These are phyloP conservation scores for Aegilops longissima DNA, from an alignment of 176 grass and related monocot species.

Conservation along the genomic window DNA sequence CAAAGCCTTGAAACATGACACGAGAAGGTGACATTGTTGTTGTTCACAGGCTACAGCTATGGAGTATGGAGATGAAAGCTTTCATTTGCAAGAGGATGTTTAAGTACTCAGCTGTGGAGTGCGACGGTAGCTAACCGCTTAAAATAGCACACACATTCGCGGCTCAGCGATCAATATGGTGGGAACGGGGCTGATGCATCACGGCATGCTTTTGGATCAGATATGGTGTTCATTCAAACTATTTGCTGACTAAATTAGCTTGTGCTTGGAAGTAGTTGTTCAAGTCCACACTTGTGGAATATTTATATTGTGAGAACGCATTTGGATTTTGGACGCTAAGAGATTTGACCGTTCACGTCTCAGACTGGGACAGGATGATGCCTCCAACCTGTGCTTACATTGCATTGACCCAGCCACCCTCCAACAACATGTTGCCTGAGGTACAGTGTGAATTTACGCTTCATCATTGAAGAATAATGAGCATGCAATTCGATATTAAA, in stretches of 20 bases:
- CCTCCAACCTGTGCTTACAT: not conserved
- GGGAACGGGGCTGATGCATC: not conserved
- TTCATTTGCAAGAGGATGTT: not conserved
- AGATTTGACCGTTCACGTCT: not conserved
- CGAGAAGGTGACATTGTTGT: not conserved
- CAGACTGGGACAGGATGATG: not conserved
- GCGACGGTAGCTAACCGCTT: not conserved
- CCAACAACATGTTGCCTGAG: not conserved
- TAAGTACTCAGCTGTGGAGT: not conserved
- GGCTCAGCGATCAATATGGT: not conserved
- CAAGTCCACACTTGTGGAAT: not conserved
- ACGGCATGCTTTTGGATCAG: not conserved
- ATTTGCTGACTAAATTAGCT: not conserved
- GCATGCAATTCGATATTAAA: too few relatives aligned
- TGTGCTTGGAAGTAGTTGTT: not conserved
- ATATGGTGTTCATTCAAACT: not conserved
- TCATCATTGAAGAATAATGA: not conserved
- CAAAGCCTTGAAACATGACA: not conserved
- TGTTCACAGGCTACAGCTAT: not conserved
- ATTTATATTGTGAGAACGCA: not conserved
- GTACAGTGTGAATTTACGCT: not conserved
- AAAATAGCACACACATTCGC: not conserved
- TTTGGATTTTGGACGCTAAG: not conserved
- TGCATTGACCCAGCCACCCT: not conserved
- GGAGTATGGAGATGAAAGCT: not conserved